Evolutionary conservation across 345 rosid genomes (phyloP), one percentile per base, ranked within the genome.

Genomic region (Dipteronia dyeriana): DNA sequence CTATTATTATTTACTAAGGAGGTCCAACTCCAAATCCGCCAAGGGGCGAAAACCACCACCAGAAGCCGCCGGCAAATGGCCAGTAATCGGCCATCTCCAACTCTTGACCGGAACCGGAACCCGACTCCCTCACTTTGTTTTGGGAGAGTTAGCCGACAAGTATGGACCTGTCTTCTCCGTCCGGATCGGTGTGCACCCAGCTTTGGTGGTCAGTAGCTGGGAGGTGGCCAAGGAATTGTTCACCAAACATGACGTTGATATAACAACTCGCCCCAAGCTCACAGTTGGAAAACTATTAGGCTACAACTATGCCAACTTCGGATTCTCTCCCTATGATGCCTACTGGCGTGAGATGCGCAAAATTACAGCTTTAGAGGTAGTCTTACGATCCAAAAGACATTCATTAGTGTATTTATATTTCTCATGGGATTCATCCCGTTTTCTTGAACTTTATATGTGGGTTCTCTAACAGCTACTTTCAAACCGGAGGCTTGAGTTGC

Each of bases 341-440:
- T 86, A 80, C 74, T 88, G 91, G 91, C 84, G 88, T 14, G 85
- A 86, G 26, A 69, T 82, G 76, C 78, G 90, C 20, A 88, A 88
- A 29, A 77, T 86, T 7, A 23, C 80, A 0, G 45, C 19, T 7
- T 22, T 53, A 0, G 83, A 85, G 72, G 62, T 34, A 34, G 38
- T 34, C 38, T 34, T 34, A 5, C 6, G 4, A 34, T 4, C 38
- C 38, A 34, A 34, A 34, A 34, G 5, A 5, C 38, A 34, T 34
- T 2, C 2, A 29, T 29, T 29, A 3, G 38, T 34, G 38, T 34
- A 34, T 34, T 4, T 34, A 34, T 3, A 34, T 34, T 4, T 34
- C 6, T 34, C 1, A 6, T 34, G 38, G 0, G 38, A 34, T 34
- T 34, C 6, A 34, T 34, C 1, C 6, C 38, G 4, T 34, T 34